phyloP scores from a whole-genome alignment of 2,329 filamentous ascomycete species.

The Amphichorda felina region DNA sequence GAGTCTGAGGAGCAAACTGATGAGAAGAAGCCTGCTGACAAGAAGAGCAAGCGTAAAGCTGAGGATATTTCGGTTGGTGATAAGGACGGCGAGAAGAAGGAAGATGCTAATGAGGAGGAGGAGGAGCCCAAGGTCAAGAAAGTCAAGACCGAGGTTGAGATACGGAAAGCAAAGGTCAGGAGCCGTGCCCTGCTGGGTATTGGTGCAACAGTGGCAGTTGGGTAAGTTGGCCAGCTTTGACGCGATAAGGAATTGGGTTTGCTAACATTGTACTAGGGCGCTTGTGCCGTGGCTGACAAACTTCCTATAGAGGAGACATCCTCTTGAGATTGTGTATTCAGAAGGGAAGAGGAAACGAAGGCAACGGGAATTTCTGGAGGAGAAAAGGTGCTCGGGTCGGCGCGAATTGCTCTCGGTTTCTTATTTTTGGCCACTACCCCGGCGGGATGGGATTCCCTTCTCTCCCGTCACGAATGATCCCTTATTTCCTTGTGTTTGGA shows the following conservation, averaged over 20 bases:
- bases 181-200: constrained; percentile 78
- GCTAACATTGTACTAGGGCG: constrained; percentile 2
- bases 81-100: constrained; percentile 45
- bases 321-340: neutral
- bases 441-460: neutral
- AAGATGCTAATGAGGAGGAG: constrained; percentile 20
- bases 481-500: constrained; percentile 3
- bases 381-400: constrained; percentile 2
- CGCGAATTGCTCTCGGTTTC: constrained; percentile 2
- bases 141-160: constrained; percentile 66
- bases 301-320: constrained; percentile 4
- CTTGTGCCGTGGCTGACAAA: constrained; percentile 6
- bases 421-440: neutral
- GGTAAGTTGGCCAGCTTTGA: constrained; percentile 50
- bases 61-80: constrained; percentile 48
- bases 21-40: constrained; percentile 23
- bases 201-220: constrained; percentile 75
- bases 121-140: constrained; percentile 56
- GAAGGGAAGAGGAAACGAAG: neutral
- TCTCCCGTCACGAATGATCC: neutral
- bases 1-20: constrained; percentile 30
- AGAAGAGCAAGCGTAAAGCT: constrained; percentile 63
- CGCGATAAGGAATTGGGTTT: neutral
- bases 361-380: too few species aligned
- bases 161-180: constrained; percentile 78